Conservation (phyloP, 495 filamentous ascomycete species). For the Hyaloscypha bicolor region DNA sequence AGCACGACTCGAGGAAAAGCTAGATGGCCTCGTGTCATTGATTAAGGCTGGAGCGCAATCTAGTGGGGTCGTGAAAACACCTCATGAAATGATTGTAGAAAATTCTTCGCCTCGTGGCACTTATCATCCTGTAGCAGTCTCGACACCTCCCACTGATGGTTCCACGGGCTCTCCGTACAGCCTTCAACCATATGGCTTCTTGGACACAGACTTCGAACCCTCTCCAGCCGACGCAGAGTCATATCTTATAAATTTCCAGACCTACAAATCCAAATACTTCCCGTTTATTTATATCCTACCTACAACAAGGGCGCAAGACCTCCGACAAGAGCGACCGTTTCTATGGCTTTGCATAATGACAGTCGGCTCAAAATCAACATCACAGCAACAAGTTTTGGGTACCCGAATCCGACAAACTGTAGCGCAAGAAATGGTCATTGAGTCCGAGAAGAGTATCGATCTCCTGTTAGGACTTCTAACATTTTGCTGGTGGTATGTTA, state of each 20-base stretch:
- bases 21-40: conserved; percentile 52
- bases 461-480: conserved; percentile 55
- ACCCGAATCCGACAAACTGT: conserved; percentile 45
- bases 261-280: conserved; percentile 43
- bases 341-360: conserved; percentile 58
- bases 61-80: neutral
- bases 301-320: conserved; percentile 45
- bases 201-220: conserved; percentile 12
- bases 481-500: too few relatives aligned
- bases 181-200: neutral
- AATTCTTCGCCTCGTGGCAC: neutral
- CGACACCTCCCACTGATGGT: neutral
- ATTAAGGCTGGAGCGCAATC: conserved; percentile 34
- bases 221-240: conserved; percentile 42
- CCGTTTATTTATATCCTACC: conserved; percentile 49
- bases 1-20: conserved; percentile 51
- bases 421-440: conserved; percentile 50
- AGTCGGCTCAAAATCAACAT: conserved; percentile 37
- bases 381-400: conserved; percentile 40
- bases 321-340: conserved; percentile 51
- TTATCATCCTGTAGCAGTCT: neutral
- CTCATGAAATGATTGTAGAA: neutral
- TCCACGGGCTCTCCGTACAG: conserved; percentile 16
- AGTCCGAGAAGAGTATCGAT: conserved; percentile 53
- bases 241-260: conserved; percentile 43